Base-by-base conservation (phyloP, 179 eudicot species). In the Silene coronaria region DNA sequence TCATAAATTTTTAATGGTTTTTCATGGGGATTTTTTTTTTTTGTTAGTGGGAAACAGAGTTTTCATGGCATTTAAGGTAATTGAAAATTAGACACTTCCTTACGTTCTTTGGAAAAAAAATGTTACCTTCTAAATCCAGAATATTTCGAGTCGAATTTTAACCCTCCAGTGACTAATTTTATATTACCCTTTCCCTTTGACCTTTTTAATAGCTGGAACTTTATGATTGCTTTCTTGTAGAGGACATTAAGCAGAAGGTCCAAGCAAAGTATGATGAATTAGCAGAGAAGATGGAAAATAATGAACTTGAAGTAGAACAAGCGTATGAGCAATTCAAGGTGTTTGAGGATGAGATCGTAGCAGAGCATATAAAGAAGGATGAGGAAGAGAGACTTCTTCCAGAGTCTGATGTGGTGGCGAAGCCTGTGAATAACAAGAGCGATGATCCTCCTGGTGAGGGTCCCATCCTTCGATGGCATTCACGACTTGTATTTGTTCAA, bases 381-480 rank as follows among this genome's bases (percentile, higher is more conserved):
- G 90, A 90, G 81, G 84, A 76, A 32, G 89, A 91, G 81, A 88
- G 71, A 5, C 78, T 89, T 13, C 80, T 89, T 13, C 80, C 80
- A 30, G 78, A 90, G 77, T 83, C 81, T 68, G 91, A 87, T 8
- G 85, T 77, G 73, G 83, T 75, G 71, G 77, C 80, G 64, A 79
- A 80, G 66, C 77, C 77, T 57, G 85, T 74, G 60, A 81, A 75
- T 65, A 86, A 84, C 71, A 86, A 82, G 70, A 86, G 71, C 55
- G 96, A 94, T 78, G 99, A 92, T 78, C 95, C 93, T 67, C 97
- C 96, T 3, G 97, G 97, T 64, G 91, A 82, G 76, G 99, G 97
- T 7, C 96, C 99, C 26, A 79, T 90, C 24, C 99, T 95, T 38
- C 81, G 89, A 84, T 95, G 99, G 99, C 87, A 88, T 71, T 79